Base-by-base conservation (phyloP, 129 eudicot genomes). In the Mikania micrantha region DNA sequence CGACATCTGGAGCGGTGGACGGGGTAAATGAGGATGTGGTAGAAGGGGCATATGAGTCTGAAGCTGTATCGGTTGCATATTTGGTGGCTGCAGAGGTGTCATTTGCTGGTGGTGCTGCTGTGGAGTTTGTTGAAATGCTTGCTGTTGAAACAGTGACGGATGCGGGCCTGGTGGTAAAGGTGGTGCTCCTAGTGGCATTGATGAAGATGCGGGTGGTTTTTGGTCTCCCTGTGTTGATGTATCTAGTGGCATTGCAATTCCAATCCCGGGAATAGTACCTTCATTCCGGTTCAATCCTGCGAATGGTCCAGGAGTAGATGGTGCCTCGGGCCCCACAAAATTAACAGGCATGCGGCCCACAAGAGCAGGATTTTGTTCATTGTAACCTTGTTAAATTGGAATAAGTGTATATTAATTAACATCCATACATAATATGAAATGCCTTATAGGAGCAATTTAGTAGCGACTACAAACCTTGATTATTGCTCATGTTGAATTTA, bases 141-240 rank as follows among this genome's bases (percentile, higher is more conserved):
- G 97, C 70, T 86, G 96, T 73, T 86, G 96, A 59, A 86, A 82
- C 28, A 86, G 85, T 66, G 99, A 93, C 31, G 99, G 99, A 56
- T 93, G 99, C 13, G 99, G 99, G 54, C 96, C 99, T n/a, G 96
- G 99, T 11, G 99, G 99, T 25, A 93, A 80, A n/a, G 99, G 99
- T 9, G 99, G 99, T 65, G 96, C 81, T 42, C 95, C 97, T 25
- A 60, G 59, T 13, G 88, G 85, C 81, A 81, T 57, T 42, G 91
- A 74, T 7, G 77, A 77, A 29, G 88, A 72, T 48, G 78, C 66
- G 64, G 87, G 78, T 29, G 85, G 94, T 78, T 78, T 85, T 76
- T 82, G 96, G 47, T 92, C 98, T 68, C 90, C 90, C 57, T 83
- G 97, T 54, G 74, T 77, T 60, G 88, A 72, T 49, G 92, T 74